Evolutionary conservation across 768 basidiomycete genomes (phyloP), one percentile per base, ranked within the genome.

Genomic region (Glaciozyma martinii): DNA sequence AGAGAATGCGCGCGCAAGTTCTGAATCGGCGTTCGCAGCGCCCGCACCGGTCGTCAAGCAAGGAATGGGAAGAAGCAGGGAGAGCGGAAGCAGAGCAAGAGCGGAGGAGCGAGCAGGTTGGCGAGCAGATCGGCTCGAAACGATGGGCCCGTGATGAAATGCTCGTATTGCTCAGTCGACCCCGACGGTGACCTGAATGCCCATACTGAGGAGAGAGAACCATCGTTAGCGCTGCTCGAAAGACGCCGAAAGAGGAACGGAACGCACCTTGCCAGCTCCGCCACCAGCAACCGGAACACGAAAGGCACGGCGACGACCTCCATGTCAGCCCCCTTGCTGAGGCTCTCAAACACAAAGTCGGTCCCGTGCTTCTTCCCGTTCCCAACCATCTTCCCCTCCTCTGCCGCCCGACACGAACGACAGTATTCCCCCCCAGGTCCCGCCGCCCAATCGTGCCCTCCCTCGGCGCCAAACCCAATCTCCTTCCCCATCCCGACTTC

Each of bases 231-330:
- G 37, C 37, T 40, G 37, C 37, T 13, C 2, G 10, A n/a, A n/a
- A 10, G 25, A 3, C n/a, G 27, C 25, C 5, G 16, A 25, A n/a
- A 50, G 49, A 15, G 46, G 18, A 25, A 25, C 5, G 4, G 49
- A 15, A 15, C 27, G n/a, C 10, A 50, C 49, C 90, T 87, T n/a
- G 93, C 93, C 71, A 99, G 79, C 78, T 99, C 95, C 3, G 93
- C 88, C 74, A 93, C 92, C 16, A 97, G 81, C 79, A 92, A 90
- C 56, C 90, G 82, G 78, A 95, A 94, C 58, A 94, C 92, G 73
- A 89, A 97, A 10, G 95, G 95, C 27, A 99, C 83, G 18, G 94
- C 94, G 59, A 99, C 85, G 55, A 99, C 86, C 76, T 97, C 95
- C 76, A 99, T 83, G 70, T 91, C 85, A 4, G 30, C 44, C 21